Conservation (phyloP, 2,329 filamentous ascomycete species). For the Cordyceps tenuipes region DNA sequence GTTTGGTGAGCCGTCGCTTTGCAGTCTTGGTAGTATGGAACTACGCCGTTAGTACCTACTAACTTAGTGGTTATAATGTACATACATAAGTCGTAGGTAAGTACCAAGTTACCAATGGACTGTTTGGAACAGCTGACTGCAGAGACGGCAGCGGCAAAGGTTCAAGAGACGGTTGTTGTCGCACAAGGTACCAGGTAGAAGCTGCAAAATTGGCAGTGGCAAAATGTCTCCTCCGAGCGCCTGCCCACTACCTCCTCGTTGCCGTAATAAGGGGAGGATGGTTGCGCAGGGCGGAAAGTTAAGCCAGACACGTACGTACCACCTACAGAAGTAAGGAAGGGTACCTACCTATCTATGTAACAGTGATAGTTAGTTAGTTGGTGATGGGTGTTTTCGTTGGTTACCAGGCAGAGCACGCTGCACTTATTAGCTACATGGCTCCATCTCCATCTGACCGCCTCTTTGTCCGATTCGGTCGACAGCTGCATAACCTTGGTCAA, state of each 20-base stretch:
- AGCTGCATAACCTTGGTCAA: background rate
- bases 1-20: background rate
- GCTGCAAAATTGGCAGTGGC: background rate
- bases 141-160: background rate
- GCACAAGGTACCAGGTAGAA: background rate
- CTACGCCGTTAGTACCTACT: background rate
- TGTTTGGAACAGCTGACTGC: slow-evolving; percentile 3
- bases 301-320: background rate
- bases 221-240: background rate
- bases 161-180: background rate
- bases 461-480: background rate
- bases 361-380: too few relatives aligned
- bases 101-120: background rate
- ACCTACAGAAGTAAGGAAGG: too few relatives aligned
- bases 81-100: too few relatives aligned
- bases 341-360: too few relatives aligned
- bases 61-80: too few relatives aligned
- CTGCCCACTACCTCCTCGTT: background rate
- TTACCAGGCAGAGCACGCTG: background rate
- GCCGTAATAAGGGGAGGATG: background rate
- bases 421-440: slow-evolving; percentile 1
- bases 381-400: too few relatives aligned
- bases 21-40: background rate
- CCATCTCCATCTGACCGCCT: background rate
- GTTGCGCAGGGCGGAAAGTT: background rate